phyloP scores from a whole-genome alignment of 164 flowering plant species.

The Macadamia integrifolia region DNA sequence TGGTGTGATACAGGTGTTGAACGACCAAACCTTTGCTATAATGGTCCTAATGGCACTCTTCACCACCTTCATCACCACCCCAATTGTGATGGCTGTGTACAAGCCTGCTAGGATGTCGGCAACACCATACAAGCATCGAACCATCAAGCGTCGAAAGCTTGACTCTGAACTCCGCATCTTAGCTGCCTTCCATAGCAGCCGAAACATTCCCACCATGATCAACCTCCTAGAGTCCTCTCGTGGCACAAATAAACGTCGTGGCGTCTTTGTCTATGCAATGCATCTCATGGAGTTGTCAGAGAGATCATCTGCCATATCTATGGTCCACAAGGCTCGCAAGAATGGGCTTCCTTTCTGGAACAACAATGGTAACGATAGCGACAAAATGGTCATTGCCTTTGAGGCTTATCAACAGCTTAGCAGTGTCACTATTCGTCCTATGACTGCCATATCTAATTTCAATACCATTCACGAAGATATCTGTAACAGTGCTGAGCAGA shows the following conservation, averaged over 20 bases:
- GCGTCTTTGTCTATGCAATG: slow-evolving; percentile 42
- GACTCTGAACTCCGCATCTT: slow-evolving; percentile 39
- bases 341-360: slow-evolving; percentile 59
- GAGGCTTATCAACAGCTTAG: slow-evolving; percentile 43
- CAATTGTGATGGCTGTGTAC: slow-evolving; percentile 33
- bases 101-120: slow-evolving; percentile 34
- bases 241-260: slow-evolving; percentile 24
- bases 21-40: slow-evolving; percentile 47
- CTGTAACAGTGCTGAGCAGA: slow-evolving; percentile 35
- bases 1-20: slow-evolving; percentile 32
- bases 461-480: slow-evolving; percentile 40
- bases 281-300: slow-evolving; percentile 60
- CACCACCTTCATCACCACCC: slow-evolving; percentile 66
- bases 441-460: slow-evolving; percentile 46
- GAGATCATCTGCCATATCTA: slow-evolving; percentile 46
- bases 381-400: slow-evolving; percentile 38
- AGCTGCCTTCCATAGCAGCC: slow-evolving; percentile 37
- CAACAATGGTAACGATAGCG: slow-evolving; percentile 20
- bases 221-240: slow-evolving; percentile 46
- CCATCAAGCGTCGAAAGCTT: slow-evolving; percentile 24
- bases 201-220: slow-evolving; percentile 42
- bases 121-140: slow-evolving; percentile 33
- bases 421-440: slow-evolving; percentile 41
- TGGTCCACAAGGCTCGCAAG: slow-evolving; percentile 45
- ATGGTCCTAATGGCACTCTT: slow-evolving; percentile 50